These are phyloP conservation scores for Verticillium albo-atrum DNA, from an alignment of 2,329 filamentous ascomycete species.

Conservation along the genomic window DNA sequence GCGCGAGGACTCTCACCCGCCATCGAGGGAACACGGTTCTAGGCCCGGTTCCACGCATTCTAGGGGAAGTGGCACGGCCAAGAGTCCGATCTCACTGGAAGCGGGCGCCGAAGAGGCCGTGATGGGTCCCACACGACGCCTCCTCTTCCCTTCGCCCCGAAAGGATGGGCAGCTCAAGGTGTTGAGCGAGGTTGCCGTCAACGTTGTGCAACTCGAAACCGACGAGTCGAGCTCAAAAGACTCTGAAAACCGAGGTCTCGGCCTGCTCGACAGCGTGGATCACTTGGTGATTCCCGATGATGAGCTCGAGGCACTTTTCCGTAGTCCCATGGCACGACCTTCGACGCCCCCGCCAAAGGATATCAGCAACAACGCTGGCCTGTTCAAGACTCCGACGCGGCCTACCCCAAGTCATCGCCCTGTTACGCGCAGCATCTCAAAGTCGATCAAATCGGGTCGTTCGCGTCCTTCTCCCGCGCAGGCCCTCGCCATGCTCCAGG, in stretches of 20 bases:
- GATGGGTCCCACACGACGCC: slow-evolving; percentile 56
- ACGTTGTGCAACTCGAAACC: slow-evolving; percentile 41
- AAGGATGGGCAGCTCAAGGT: slow-evolving; percentile 60
- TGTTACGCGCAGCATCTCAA: slow-evolving; percentile 56
- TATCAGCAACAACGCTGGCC: slow-evolving; percentile 38
- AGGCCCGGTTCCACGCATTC: slow-evolving; percentile 46
- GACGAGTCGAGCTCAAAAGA: slow-evolving; percentile 32
- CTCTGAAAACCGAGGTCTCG: slow-evolving; percentile 32
- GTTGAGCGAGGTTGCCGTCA: slow-evolving; percentile 53
- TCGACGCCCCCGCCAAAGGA: slow-evolving; percentile 49
- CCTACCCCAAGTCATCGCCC: slow-evolving; percentile 57
- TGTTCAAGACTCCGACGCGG: slow-evolving; percentile 60
- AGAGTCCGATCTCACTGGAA: slow-evolving; percentile 52
- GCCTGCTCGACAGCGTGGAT: slow-evolving; percentile 35
- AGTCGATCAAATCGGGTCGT: slow-evolving; percentile 45
- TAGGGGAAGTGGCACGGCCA: slow-evolving; percentile 49
- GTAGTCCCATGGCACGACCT: slow-evolving; percentile 42
- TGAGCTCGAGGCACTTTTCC: slow-evolving; percentile 62
- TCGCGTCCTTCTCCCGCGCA: slow-evolving; percentile 40
- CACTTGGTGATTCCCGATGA: slow-evolving; percentile 21
- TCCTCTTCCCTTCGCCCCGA: slow-evolving; percentile 74
- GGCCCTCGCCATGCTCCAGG: slow-evolving; percentile 31
- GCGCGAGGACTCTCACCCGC: not conserved
- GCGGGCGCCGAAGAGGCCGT: slow-evolving; percentile 40
- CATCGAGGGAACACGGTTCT: slow-evolving; percentile 19